These are phyloP conservation scores for Puccinia polysora DNA, from an alignment of 1,284 basidiomycete species.

Conservation along the genomic window DNA sequence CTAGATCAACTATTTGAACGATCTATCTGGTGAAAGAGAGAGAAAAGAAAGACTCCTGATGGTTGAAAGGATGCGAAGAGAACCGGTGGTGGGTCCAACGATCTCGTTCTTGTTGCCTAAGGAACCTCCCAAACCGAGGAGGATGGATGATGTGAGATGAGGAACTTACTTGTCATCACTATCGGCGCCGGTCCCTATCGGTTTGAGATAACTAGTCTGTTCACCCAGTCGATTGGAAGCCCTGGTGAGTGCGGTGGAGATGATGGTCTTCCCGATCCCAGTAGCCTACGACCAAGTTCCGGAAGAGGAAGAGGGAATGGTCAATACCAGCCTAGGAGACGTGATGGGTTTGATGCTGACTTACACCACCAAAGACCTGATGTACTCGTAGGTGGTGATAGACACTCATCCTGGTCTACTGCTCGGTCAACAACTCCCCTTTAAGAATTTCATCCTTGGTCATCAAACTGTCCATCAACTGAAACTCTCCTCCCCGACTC, in stretches of 20 bases:
- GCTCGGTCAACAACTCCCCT: too few species aligned
- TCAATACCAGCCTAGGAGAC: not conserved
- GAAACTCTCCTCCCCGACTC: too few species aligned
- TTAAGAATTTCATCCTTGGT: too few species aligned
- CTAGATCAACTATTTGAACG: not conserved
- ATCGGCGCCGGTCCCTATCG: constrained; percentile 74
- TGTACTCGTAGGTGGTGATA: constrained; percentile 78
- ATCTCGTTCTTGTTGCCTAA: too few species aligned
- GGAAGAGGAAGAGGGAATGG: not conserved
- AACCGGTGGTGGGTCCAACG: constrained; percentile 37
- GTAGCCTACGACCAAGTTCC: constrained; percentile 55
- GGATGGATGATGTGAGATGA: constrained; percentile 57
- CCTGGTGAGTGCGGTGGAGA: constrained; percentile 74
- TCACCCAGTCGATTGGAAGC: constrained; percentile 58
- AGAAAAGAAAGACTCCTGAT: not conserved
- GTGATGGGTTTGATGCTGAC: not conserved
- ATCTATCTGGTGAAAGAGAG: not conserved
- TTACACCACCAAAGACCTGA: constrained; percentile 69
- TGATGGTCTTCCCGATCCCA: constrained; percentile 84
- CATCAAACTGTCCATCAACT: too few species aligned
- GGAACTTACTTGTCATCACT: constrained; percentile 72
- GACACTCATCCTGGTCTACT: too few species aligned
- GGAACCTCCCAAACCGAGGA: too few species aligned
- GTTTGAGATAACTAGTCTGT: constrained; percentile 76
- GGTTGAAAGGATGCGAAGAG: too few species aligned